phyloP scores from a whole-genome alignment of 208 protist species.

The Entamoeba histolytica region DNA sequence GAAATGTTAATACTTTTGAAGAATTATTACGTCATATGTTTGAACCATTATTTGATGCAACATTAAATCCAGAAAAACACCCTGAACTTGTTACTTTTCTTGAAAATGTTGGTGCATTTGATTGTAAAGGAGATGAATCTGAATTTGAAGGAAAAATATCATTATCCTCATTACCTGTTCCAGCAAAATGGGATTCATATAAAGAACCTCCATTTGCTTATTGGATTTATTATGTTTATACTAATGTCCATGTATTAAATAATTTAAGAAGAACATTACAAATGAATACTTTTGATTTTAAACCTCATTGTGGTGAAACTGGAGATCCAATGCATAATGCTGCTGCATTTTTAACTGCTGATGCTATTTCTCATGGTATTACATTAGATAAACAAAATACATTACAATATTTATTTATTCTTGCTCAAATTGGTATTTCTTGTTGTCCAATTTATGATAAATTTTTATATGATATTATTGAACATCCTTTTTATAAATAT shows the following conservation, averaged over 20 bases:
- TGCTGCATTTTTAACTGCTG: constrained; percentile 39
- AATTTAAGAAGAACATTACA: constrained; percentile 54
- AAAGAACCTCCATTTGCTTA: constrained; percentile 93
- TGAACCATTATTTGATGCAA: constrained; percentile 80
- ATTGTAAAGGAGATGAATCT: constrained; percentile 89
- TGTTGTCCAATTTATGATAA: constrained; percentile 77
- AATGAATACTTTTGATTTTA: constrained; percentile 70
- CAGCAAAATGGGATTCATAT: constrained; percentile 63
- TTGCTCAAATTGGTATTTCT: constrained; percentile 82
- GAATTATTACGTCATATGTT: constrained; percentile 84
- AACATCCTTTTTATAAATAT: constrained; percentile 1
- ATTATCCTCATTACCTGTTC: constrained; percentile 25
- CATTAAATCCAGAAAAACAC: constrained; percentile 63
- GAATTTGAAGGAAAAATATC: constrained; percentile 50
- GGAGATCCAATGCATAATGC: constrained; percentile 60
- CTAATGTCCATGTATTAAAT: constrained; percentile 87
- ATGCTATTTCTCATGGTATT: constrained; percentile 69
- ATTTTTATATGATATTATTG: constrained; percentile 58
- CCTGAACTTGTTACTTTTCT: constrained; percentile 78
- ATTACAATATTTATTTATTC: constrained; percentile 88
- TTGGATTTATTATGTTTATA: constrained; percentile 89
- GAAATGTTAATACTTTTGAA: constrained; percentile 56
- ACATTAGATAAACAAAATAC: constrained; percentile 38
- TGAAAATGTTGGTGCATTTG: constrained; percentile 76
- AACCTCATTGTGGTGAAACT: constrained; percentile 72